Conservation (phyloP, 225 moss, liverwort and hornwort species). For the Neckera pumila region DNA sequence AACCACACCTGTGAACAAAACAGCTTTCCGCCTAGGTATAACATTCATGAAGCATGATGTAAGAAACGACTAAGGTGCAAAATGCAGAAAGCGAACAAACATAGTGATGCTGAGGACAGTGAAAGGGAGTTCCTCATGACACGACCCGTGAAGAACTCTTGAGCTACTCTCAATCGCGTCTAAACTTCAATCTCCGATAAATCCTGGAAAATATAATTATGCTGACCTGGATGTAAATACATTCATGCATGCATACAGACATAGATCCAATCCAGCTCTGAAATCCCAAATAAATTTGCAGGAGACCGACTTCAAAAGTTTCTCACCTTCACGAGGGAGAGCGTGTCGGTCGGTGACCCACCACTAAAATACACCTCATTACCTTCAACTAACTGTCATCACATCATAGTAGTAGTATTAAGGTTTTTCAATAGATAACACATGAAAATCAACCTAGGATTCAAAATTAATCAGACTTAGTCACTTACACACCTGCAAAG, state of each 20-base stretch:
- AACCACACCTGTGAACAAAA: not conserved
- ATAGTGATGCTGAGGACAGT: not conserved
- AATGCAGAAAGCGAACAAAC: not conserved
- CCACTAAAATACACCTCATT: constrained; percentile 65
- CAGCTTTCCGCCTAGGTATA: not conserved
- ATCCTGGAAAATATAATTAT: not conserved
- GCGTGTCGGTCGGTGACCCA: constrained; percentile 60
- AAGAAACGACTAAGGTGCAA: not conserved
- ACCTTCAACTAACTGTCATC: constrained; percentile 42
- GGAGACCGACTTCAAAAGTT: not conserved
- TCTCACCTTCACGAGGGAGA: constrained; percentile 69
- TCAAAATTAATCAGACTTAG: not conserved
- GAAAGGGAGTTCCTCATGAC: not conserved
- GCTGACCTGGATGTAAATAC: not conserved
- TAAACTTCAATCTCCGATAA: not conserved
- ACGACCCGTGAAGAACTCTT: not conserved
- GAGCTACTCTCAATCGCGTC: not conserved
- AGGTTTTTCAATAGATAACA: not conserved
- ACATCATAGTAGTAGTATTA: not conserved
- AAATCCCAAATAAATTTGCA: not conserved
- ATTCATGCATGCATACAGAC: not conserved
- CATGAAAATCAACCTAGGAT: not conserved
- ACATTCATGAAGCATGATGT: not conserved
- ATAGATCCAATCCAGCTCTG: not conserved
- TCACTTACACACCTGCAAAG: not conserved